A percentile compares a stretch with the other conserved stretches of the same genome.
Conservation (phyloP, 495 filamentous ascomycete genomes). For the Ramalina intermedia region DNA sequence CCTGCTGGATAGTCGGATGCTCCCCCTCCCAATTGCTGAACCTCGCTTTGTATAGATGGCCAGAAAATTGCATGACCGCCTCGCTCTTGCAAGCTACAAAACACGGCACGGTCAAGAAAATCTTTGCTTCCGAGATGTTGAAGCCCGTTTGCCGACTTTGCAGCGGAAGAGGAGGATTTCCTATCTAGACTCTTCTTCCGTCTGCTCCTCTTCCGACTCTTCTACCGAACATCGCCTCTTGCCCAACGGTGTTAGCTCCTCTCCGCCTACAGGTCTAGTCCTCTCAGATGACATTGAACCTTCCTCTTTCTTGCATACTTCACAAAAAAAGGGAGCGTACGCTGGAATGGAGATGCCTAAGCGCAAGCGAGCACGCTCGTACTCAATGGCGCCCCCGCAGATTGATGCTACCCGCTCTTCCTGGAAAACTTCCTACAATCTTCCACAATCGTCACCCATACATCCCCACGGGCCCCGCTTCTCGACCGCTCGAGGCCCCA, state of each 20-base stretch:
- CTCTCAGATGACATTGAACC: slow-evolving; percentile 51
- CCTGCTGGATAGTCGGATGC: background rate
- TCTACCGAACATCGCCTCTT: slow-evolving; percentile 40
- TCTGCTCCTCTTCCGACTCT: slow-evolving; percentile 54
- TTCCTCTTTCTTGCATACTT: slow-evolving; percentile 35
- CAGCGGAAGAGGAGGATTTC: slow-evolving; percentile 45
- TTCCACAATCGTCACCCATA: slow-evolving; percentile 73
- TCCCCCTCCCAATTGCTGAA: background rate
- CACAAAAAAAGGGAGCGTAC: slow-evolving; percentile 37
- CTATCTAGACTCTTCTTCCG: slow-evolving; percentile 54
- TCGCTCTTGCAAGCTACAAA: slow-evolving; percentile 93
- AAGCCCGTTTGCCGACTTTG: slow-evolving; percentile 54
- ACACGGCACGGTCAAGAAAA: slow-evolving; percentile 81
- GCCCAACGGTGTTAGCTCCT: slow-evolving; percentile 44
- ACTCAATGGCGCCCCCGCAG: slow-evolving; percentile 44
- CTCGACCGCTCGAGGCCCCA: slow-evolving; percentile 42
- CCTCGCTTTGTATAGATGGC: slow-evolving; percentile 51
- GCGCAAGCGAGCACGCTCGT: slow-evolving; percentile 55
- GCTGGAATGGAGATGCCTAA: slow-evolving; percentile 29
- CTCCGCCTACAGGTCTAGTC: slow-evolving; percentile 48
- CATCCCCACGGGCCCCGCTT: slow-evolving; percentile 51
- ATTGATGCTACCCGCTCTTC: slow-evolving; percentile 40
- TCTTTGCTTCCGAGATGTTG: slow-evolving; percentile 59
- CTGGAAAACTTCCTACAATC: slow-evolving; percentile 59
- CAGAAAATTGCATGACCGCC: slow-evolving; percentile 73